Conservation (phyloP, 495 filamentous ascomycete genomes). For the Penicillium manginii region DNA sequence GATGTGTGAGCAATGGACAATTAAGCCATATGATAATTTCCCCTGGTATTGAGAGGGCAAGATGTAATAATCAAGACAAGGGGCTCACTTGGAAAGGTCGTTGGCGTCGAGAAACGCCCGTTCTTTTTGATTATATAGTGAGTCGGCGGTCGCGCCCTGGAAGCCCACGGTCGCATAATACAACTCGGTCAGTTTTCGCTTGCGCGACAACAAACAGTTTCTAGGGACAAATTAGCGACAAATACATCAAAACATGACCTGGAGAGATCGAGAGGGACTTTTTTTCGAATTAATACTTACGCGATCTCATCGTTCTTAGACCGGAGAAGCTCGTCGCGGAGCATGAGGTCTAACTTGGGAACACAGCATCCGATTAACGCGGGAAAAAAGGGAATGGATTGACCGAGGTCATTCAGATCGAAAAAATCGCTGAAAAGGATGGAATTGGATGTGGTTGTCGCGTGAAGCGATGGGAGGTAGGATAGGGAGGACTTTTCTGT, state of each 20-base stretch:
- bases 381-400: slow-evolving; percentile 49
- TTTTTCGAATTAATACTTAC: slow-evolving; percentile 52
- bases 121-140: slow-evolving; percentile 55
- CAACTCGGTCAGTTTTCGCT: slow-evolving; percentile 82
- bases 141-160: slow-evolving; percentile 59
- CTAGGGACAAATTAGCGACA: slow-evolving; percentile 54
- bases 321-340: slow-evolving; percentile 60
- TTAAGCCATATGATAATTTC: slow-evolving; percentile 12
- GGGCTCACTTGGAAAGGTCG: slow-evolving; percentile 76
- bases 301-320: slow-evolving; percentile 66
- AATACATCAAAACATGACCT: slow-evolving; percentile 19
- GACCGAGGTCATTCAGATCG: slow-evolving; percentile 55
- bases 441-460: slow-evolving; percentile 56
- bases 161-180: slow-evolving; percentile 61
- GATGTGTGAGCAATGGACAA: slow-evolving; percentile 33
- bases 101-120: slow-evolving; percentile 69
- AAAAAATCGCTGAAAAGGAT: slow-evolving; percentile 57
- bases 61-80: slow-evolving; percentile 17
- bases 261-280: slow-evolving; percentile 19
- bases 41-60: slow-evolving; percentile 12
- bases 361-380: slow-evolving; percentile 64
- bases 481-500: slow-evolving; percentile 45
- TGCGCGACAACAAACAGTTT: slow-evolving; percentile 74
- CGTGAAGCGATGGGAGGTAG: slow-evolving; percentile 45
- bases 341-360: slow-evolving; percentile 56